Evolutionary conservation across 2,329 filamentous ascomycete species (phyloP), one percentile per base, ranked within the genome.

Genomic region (Bertia moriformis): DNA sequence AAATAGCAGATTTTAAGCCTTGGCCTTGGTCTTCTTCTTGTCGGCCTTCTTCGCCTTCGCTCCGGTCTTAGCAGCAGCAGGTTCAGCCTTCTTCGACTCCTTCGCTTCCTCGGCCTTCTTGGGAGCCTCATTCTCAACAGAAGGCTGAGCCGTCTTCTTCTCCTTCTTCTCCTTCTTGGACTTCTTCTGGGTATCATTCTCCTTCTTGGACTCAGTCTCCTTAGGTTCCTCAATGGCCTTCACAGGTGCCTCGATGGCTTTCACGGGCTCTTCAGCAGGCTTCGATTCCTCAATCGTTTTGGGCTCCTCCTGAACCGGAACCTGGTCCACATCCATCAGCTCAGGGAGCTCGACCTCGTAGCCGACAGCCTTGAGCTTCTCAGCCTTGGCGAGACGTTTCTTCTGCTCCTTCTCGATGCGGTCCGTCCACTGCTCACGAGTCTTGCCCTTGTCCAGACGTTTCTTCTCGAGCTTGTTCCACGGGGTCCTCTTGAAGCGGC

Each of bases 401-500:
- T 67, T 62, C 52, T 71, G 63, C 58, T 82, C 78, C 35, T 62
- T 65, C 39, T 62, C 61, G 35, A 78, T 66, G 42, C 69, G 67
- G 58, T 71, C 71, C 44, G 71, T 61, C 79, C 80, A 84, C 19
- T 63, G 60, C 32, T 73, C 68, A 40, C 71, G 63, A 38, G 71
- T 68, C 44, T 67, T 69, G 19, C 71, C 71, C 43, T 69, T 65
- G 44, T 71, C 67, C 48, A 83, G 58, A 40, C 66, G 66, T 43
- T 69, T 62, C 33, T 75, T 73, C 49, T 77, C 73, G 43, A 83
- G 69, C 51, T 72, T 73, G 53, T 78, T 79, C 56, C 75, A 69
- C 19, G 80, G 80, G n/a, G 77, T 69, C 38, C 63, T 62, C 59
- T 80, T 80, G 62, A 78, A 83, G 38, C 78, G 71, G 44, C 71